These are phyloP conservation scores for Circinella minor DNA, from an alignment of 371 early-diverging fungal genomes.

Conservation along the genomic window DNA sequence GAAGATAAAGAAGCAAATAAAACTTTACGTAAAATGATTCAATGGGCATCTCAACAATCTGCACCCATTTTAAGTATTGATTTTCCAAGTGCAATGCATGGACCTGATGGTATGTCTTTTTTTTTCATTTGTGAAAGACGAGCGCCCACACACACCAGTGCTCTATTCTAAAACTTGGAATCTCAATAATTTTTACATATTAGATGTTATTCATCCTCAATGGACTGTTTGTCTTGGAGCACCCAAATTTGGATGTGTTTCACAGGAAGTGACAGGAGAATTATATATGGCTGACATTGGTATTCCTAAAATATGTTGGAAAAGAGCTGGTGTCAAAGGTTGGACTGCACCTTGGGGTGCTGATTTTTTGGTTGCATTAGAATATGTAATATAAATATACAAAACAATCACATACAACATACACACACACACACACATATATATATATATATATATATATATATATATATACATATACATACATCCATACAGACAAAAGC, in stretches of 20 bases:
- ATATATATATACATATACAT: too few species aligned
- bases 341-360: conserved; percentile 74
- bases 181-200: too few species aligned
- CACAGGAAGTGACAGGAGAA: conserved; percentile 65
- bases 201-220: conserved; percentile 48
- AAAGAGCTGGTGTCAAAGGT: conserved; percentile 61
- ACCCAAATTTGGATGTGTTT: conserved; percentile 68
- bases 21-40: conserved; percentile 59
- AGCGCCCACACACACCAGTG: too few species aligned
- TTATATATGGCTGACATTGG: conserved; percentile 83
- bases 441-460: too few species aligned
- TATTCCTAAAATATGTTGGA: conserved; percentile 69
- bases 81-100: conserved; percentile 74
- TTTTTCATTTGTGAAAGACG: background rate
- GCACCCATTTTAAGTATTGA: conserved; percentile 74
- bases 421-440: too few species aligned
- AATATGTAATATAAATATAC: conserved; percentile 39
- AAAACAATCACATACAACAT: too few species aligned
- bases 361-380: conserved; percentile 72
- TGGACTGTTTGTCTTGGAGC: conserved; percentile 84
- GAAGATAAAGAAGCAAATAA: conserved; percentile 11
- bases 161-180: too few species aligned
- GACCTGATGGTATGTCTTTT: conserved; percentile 37
- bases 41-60: conserved; percentile 72
- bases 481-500: background rate